Evolutionary conservation across 257 asterid species (phyloP).

Genomic region (Cruciata laevipes): DNA sequence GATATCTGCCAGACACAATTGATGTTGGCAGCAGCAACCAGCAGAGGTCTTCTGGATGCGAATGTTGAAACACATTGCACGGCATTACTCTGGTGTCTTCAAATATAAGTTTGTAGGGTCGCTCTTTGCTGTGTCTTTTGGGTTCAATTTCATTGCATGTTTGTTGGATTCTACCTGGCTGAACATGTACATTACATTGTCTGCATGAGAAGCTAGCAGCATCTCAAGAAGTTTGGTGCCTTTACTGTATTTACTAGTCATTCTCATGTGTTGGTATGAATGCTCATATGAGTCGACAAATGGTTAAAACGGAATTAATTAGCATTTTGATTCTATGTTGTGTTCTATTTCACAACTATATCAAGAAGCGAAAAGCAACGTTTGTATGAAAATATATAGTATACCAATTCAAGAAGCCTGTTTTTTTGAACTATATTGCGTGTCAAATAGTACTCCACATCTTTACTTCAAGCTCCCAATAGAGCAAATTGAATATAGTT

Average conservation of each 20-base stretch:
- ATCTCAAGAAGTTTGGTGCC: constrained; percentile 16
- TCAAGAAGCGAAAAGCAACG: no score
- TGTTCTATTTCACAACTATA: no score
- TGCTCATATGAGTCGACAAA: neutral
- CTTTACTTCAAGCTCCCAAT: neutral
- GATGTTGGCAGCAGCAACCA: constrained; percentile 70
- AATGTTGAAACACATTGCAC: constrained; percentile 35
- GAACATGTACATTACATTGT: constrained; percentile 29
- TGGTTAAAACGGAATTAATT: neutral
- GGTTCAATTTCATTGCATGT: constrained; percentile 1
- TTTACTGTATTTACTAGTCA: neutral
- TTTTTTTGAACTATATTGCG: no score
- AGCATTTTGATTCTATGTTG: neutral
- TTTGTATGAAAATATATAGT: no score
- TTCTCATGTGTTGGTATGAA: neutral
- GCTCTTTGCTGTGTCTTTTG: neutral
- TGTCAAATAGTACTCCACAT: neutral
- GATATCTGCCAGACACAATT: constrained; percentile 92
- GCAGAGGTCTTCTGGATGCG: constrained; percentile 73
- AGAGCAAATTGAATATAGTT: neutral
- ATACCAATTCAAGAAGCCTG: neutral
- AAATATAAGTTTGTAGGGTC: neutral
- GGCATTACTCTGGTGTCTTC: neutral
- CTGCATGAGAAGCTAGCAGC: constrained; percentile 14
- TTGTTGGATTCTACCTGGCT: constrained; percentile 16